Conservation (phyloP, 2,329 filamentous ascomycete species). For the Trichophyton simii region DNA sequence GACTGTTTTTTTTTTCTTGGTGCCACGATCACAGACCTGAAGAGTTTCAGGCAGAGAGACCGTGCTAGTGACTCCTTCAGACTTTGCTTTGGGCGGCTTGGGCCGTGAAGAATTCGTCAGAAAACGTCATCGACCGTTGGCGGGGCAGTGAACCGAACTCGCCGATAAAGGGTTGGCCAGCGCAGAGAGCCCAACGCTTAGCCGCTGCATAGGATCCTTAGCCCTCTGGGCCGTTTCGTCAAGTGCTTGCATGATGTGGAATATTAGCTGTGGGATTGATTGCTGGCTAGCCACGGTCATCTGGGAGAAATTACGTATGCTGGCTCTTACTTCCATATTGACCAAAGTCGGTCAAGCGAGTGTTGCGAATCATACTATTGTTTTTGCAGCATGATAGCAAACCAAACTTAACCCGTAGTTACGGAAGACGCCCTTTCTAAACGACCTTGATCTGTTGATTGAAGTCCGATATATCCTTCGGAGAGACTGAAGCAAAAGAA, state of each 20-base stretch:
- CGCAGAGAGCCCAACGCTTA: background rate
- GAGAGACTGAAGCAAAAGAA: background rate
- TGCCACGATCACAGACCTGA: background rate
- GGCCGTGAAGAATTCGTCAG: background rate
- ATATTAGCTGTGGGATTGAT: background rate
- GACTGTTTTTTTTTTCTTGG: background rate
- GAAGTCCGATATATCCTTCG: background rate
- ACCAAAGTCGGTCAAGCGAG: background rate
- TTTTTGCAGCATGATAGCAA: background rate
- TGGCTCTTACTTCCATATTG: no score
- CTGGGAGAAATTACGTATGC: background rate
- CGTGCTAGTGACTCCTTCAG: background rate
- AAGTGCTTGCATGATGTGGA: background rate
- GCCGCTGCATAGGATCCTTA: background rate
- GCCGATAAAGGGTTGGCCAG: background rate
- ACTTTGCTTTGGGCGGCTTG: background rate
- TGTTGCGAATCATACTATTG: background rate
- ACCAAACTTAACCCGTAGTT: background rate
- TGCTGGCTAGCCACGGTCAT: background rate
- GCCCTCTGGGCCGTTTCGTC: background rate
- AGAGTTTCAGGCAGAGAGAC: background rate
- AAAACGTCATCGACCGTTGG: background rate
- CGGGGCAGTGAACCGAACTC: background rate
- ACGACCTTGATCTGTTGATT: background rate
- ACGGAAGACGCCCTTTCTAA: background rate